These are phyloP conservation scores for Flaveria floridana DNA, from an alignment of 140 eudicot species.

Conservation along the genomic window DNA sequence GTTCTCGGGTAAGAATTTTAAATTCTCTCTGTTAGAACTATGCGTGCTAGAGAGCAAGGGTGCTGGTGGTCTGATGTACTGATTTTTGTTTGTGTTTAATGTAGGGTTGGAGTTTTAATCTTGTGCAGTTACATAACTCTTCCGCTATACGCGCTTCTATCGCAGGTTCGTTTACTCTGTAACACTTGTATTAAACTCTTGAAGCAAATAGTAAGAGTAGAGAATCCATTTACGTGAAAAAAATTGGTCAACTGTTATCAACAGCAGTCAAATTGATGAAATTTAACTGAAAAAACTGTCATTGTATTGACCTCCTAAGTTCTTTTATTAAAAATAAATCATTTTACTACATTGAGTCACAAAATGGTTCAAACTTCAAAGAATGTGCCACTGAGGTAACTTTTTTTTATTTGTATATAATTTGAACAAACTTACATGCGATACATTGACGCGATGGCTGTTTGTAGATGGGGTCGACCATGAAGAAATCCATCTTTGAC, in stretches of 20 bases:
- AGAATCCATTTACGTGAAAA: neutral
- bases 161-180: conserved; percentile 57
- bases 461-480: conserved; percentile 73
- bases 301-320: too few species aligned
- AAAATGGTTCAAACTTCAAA: neutral
- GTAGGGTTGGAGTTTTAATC: conserved; percentile 56
- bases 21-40: neutral
- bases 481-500: conserved; percentile 76
- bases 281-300: too few species aligned
- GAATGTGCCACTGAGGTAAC: neutral
- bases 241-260: neutral
- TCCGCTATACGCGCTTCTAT: conserved; percentile 80
- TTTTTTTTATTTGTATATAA: neutral
- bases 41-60: neutral
- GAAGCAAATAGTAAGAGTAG: neutral
- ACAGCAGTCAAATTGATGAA: too few species aligned
- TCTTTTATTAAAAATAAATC: too few species aligned
- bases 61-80: neutral
- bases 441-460: neutral
- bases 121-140: conserved; percentile 92
- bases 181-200: neutral
- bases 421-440: neutral
- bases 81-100: conserved; percentile 18
- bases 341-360: neutral
- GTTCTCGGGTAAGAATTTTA: conserved; percentile 58